Conservation (phyloP, 2,329 filamentous ascomycete species). For the Penicillium sp. region DNA sequence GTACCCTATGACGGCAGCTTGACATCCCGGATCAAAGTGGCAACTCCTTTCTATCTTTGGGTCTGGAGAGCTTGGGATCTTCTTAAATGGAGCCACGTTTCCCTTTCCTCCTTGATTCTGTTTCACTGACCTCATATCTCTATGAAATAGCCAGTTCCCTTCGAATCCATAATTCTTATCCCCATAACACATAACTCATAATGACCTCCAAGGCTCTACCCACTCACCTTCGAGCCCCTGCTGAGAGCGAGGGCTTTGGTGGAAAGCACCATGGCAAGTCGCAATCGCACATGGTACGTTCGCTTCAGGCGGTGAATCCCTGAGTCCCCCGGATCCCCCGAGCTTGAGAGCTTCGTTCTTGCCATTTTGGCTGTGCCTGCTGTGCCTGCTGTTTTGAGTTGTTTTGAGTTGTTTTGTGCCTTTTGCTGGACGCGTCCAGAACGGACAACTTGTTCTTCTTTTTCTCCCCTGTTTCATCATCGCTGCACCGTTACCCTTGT, state of each 20-base stretch:
- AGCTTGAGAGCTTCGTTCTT: neutral
- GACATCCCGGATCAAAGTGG: conserved; percentile 24
- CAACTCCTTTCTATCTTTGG: conserved; percentile 8
- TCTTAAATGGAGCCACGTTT: conserved; percentile 9
- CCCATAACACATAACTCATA: conserved; percentile 19
- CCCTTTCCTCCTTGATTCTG: neutral
- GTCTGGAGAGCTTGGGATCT: neutral
- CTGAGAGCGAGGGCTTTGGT: conserved; percentile 37
- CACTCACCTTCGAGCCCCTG: conserved; percentile 64
- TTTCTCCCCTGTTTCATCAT: neutral
- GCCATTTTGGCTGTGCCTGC: neutral
- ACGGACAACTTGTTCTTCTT: neutral
- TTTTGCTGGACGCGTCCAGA: neutral
- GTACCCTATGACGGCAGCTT: conserved; percentile 25
- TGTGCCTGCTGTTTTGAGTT: neutral
- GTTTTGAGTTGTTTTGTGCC: neutral
- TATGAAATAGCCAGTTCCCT: conserved; percentile 3
- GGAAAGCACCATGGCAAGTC: conserved; percentile 49
- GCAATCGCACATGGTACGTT: conserved; percentile 50
- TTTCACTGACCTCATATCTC: conserved; percentile 2
- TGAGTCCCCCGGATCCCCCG: no score
- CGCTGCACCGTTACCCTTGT: neutral
- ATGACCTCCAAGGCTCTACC: conserved; percentile 76
- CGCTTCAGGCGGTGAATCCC: neutral
- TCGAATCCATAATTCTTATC: neutral